Conservation (phyloP, 352 stramenopile genomes). For the Pythium apleroticum region DNA sequence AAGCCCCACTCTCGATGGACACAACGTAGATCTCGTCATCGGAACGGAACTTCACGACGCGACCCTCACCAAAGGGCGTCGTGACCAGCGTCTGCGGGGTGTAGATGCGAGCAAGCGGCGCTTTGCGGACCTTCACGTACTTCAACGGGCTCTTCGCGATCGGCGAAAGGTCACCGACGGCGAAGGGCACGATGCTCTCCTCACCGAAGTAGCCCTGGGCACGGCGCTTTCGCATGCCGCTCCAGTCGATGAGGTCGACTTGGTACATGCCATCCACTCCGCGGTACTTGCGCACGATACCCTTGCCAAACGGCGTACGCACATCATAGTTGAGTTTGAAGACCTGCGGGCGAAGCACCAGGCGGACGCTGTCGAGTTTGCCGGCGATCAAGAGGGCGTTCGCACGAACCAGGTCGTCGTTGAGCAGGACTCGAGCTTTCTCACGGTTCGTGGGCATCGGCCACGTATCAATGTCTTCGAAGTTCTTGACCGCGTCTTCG, state of each 20-base stretch:
- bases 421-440: constrained; percentile 55
- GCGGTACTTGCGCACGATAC: constrained; percentile 71
- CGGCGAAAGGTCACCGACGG: constrained; percentile 37
- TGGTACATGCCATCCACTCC: constrained; percentile 76
- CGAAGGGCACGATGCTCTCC: constrained; percentile 45
- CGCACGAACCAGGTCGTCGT: constrained; percentile 56
- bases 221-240: constrained; percentile 38
- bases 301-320: constrained; percentile 61
- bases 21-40: constrained; percentile 78
- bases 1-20: constrained; percentile 39
- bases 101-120: constrained; percentile 44
- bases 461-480: constrained; percentile 61
- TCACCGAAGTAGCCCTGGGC: constrained; percentile 57
- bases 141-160: constrained; percentile 46
- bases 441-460: constrained; percentile 60
- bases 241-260: constrained; percentile 77
- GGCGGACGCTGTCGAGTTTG: constrained; percentile 30
- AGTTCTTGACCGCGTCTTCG: constrained; percentile 48
- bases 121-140: constrained; percentile 58
- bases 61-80: constrained; percentile 77
- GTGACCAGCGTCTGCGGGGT: constrained; percentile 56
- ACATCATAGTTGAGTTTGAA: constrained; percentile 60
- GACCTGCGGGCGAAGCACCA: constrained; percentile 64
- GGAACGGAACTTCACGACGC: constrained; percentile 55
- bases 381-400: constrained; percentile 56